Conservation (phyloP, 2,329 filamentous ascomycete species). For the Alternaria atra region DNA sequence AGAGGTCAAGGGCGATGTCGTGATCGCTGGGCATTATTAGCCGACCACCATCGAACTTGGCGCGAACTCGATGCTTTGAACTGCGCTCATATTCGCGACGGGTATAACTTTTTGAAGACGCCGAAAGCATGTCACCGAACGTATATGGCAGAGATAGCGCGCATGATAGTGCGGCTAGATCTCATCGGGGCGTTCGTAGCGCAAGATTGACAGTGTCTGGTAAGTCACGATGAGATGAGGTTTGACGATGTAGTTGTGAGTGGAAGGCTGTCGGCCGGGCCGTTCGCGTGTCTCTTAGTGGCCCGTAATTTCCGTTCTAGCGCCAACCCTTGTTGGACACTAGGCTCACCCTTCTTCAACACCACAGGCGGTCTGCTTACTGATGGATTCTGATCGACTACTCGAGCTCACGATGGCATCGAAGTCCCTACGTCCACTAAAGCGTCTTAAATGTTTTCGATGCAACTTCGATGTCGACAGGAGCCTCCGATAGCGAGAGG, state of each 20-base stretch:
- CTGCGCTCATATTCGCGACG: background rate
- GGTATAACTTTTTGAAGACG: background rate
- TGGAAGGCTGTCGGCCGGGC: background rate
- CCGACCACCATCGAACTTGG: slow-evolving; percentile 20
- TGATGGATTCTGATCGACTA: background rate
- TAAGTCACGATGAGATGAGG: background rate
- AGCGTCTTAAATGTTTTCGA: background rate
- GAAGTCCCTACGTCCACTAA: background rate
- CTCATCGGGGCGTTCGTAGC: background rate
- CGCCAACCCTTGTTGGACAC: background rate
- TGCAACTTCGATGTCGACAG: background rate
- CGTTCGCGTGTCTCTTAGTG: background rate
- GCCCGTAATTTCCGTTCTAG: background rate
- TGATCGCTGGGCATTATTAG: slow-evolving; percentile 37
- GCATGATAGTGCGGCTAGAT: background rate
- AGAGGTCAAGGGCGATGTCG: slow-evolving; percentile 32
- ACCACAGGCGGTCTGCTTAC: background rate
- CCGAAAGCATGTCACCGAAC: background rate
- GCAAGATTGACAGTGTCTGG: background rate
- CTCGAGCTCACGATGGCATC: background rate
- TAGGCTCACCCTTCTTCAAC: background rate
- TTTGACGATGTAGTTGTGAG: background rate
- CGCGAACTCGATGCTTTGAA: background rate
- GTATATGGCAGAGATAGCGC: background rate
- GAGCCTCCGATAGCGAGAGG: background rate